Base-by-base conservation (phyloP, 306 rosid species). In the Sesbania bispinosa region DNA sequence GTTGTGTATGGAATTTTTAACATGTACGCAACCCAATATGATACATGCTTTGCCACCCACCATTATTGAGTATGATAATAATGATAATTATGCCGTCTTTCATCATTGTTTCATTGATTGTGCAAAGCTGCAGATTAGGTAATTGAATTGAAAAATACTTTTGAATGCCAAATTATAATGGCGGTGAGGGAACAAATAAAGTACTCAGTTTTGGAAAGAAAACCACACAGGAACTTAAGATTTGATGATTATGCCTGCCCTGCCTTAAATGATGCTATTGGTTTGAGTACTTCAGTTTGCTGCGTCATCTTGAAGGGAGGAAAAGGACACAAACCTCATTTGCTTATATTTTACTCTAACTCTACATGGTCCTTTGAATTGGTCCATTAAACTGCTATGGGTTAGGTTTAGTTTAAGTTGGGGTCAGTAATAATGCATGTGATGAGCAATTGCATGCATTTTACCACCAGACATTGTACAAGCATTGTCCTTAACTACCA, bases 271-370 rank as follows among this genome's bases (percentile, higher is more conserved):
- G 14, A 33, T 45, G 50, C 26, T 14, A 10, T 36, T 10, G 32
- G 13, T 20, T 48, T 62, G 42, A 61, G 21, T 15, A 21, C 23
- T 74, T 7, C 13, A 23, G 29, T 16, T 63, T 26, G 32, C 10
- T 51, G 65, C 65, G 65, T 74, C 36, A 36, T 27, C 54, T 63
- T 74, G 52, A 74, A 51, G 65, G 35, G 15, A 64, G 1, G 16
- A 10, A 29, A 5, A 6, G 15, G 66, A 15, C 10, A 35, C 10
- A 39, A 39, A 41, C 43, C 20, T 20, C 42, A 24, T 54, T 54
- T 70, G 54, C 66, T 39, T 54, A 11, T 54, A 4, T 18, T 41
- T 70, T 9, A 70, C 54, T 5, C 43, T 23, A 69, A 53, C 75
- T 7, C 36, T 11, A 7, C 15, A 6, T 32, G 16, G 1, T 42